phyloP scores from a whole-genome alignment of 1,284 basidiomycete species.

The Apiotrichum porosum region DNA sequence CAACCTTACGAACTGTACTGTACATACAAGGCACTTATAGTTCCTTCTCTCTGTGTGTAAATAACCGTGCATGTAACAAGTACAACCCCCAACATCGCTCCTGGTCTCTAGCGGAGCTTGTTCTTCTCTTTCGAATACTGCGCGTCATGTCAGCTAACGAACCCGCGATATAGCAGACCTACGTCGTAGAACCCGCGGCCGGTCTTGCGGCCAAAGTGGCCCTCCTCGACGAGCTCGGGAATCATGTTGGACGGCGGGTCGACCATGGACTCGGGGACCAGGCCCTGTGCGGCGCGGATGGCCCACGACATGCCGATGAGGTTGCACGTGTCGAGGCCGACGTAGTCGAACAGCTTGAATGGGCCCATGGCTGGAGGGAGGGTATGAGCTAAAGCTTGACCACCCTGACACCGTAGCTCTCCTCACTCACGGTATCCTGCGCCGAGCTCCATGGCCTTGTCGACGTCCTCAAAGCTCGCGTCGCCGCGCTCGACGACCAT shows the following conservation, averaged over 20 bases:
- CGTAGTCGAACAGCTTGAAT: constrained; percentile 56
- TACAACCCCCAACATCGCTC: too few relatives aligned
- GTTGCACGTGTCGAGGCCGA: constrained; percentile 51
- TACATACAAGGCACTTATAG: too few relatives aligned
- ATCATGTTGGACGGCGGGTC: constrained; percentile 49
- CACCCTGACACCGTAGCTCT: too few relatives aligned
- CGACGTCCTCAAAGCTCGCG: constrained; percentile 55
- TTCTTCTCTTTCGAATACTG: constrained; percentile 5
- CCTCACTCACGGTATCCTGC: constrained; percentile 49
- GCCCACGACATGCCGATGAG: constrained; percentile 55
- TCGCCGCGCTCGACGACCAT: constrained; percentile 58
- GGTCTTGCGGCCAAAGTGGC: constrained; percentile 55
- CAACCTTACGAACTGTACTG: too few relatives aligned
- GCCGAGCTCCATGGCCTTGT: constrained; percentile 59
- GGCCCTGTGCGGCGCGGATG: constrained; percentile 48
- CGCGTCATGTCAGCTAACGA: constrained; percentile 7
- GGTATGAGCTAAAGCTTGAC: too few relatives aligned
- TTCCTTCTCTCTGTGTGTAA: too few relatives aligned
- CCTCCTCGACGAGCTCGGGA: constrained; percentile 53
- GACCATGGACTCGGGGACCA: constrained; percentile 51
- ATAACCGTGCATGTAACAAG: too few relatives aligned
- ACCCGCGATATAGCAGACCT: too few relatives aligned
- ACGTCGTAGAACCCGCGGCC: constrained; percentile 50
- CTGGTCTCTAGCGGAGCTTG: background rate
- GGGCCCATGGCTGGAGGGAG: constrained; percentile 32